phyloP scores from a whole-genome alignment of 2,329 filamentous ascomycete species.

The Pseudopithomyces maydicus region DNA sequence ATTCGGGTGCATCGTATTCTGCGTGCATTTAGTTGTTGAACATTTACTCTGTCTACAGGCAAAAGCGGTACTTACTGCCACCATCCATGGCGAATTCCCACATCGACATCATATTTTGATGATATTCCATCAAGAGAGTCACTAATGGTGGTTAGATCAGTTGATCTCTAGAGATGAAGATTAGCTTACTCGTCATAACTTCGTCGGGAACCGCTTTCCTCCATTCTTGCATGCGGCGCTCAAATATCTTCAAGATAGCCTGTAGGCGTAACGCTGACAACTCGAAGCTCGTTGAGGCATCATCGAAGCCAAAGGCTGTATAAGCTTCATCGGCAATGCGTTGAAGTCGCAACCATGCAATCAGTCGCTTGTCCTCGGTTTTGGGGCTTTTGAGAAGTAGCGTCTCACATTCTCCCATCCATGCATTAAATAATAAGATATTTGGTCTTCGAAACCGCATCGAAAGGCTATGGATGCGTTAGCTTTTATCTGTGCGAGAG shows the following conservation, averaged over 20 bases:
- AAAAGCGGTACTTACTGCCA: slow-evolving; percentile 19
- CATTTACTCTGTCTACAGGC: not conserved
- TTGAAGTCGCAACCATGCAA: slow-evolving; percentile 40
- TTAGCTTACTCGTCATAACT: slow-evolving; percentile 33
- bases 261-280: slow-evolving; percentile 42
- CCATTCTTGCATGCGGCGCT: slow-evolving; percentile 43
- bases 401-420: slow-evolving; percentile 42
- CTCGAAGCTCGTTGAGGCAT: slow-evolving; percentile 44
- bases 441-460: slow-evolving; percentile 42
- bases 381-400: slow-evolving; percentile 39
- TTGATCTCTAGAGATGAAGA: not conserved
- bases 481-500: not conserved
- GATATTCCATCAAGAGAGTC: slow-evolving; percentile 33
- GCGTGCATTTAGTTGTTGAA: not conserved
- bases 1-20: slow-evolving; percentile 41
- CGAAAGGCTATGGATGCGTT: slow-evolving; percentile 23
- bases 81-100: slow-evolving; percentile 47
- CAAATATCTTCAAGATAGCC: slow-evolving; percentile 42
- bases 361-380: slow-evolving; percentile 33
- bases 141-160: slow-evolving; percentile 8
- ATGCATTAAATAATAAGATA: slow-evolving; percentile 41
- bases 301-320: slow-evolving; percentile 44
- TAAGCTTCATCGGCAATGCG: slow-evolving; percentile 44
- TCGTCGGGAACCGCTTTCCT: slow-evolving; percentile 36
- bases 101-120: slow-evolving; percentile 42